Evolutionary conservation across 2,329 filamentous ascomycete species (phyloP), one percentile per base, ranked within the genome.

Genomic region (Zarea fungicola): DNA sequence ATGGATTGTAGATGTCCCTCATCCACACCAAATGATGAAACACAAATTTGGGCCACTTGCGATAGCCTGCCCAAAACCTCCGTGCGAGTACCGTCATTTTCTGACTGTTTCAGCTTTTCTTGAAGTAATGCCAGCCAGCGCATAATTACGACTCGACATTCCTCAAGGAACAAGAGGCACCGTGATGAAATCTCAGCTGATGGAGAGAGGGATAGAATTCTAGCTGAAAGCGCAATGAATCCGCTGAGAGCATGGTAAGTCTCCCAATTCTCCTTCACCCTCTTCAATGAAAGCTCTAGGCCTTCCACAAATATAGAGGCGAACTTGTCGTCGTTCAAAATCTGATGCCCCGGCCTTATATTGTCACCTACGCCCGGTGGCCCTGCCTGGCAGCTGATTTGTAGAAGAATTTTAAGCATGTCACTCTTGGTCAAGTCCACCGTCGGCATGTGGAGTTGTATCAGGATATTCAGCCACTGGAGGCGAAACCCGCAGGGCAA

Each of bases 381-480:
- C 5, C 47, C 47, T 5, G 7, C 47, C 18, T 49, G 47, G 1
- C 32, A 10, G 14, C 6, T 26, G 9, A 43, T 32, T 13, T 49
- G 47, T 6, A 32, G 32, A 18, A 49, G 2, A 4, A 39, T 23
- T 3, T n/a, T 19, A 8, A 49, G 11, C 19, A 32, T 21, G n/a
- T 49, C 47, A 6, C 11, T 9, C 10, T 40, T 49, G 3, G 31
- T 13, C n/a, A 49, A 44, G 22, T 37, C 34, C 3, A 44, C 19
- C 1, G 25, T 19, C 2, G 47, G 47, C 40, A 39, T 39, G 28
- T 39, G 22, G 11, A 50, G 48, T 21, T 50, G 48, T 9, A 18
- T 19, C 7, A 50, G 41, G 13, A 50, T 18, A 18, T 45, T 50
- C 31, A 45, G 9, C 48, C 48, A 50, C 31, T 44, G 48, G 7